Percentiles rank a stretch among this genome's conserved stretches.
These are phyloP conservation scores for Chlorencoelia australis DNA, from an alignment of 2,329 filamentous ascomycete genomes.

Conservation along the genomic window DNA sequence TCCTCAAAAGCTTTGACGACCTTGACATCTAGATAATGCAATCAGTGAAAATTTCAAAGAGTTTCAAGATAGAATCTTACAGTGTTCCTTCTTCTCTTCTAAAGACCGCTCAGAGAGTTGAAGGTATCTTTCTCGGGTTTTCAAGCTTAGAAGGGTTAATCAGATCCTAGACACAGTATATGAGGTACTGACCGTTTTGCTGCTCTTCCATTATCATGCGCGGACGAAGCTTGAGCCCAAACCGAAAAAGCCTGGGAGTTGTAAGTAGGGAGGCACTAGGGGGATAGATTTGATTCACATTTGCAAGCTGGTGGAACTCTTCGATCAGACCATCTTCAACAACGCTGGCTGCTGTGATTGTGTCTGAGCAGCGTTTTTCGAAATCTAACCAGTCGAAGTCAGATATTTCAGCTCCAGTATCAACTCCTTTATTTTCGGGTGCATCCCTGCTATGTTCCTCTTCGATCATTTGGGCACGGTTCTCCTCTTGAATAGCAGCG, in stretches of 20 bases:
- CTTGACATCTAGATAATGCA: slow-evolving; percentile 34
- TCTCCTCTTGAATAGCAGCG: neutral
- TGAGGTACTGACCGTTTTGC: slow-evolving; percentile 52
- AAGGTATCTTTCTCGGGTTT: slow-evolving; percentile 69
- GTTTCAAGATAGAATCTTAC: slow-evolving; percentile 40
- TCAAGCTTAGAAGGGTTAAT: slow-evolving; percentile 43
- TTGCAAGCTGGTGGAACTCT: slow-evolving; percentile 58
- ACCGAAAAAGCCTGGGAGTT: slow-evolving; percentile 60
- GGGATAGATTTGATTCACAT: too few species aligned
- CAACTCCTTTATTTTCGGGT: neutral
- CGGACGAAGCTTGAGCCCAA: slow-evolving; percentile 66
- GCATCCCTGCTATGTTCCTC: neutral
- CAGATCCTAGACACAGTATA: neutral
- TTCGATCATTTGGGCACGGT: neutral
- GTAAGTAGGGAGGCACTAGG: neutral
- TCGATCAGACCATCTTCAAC: slow-evolving; percentile 56
- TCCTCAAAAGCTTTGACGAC: slow-evolving; percentile 55
- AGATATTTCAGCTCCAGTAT: neutral
- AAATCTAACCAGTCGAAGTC: slow-evolving; percentile 69
- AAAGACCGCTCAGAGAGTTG: slow-evolving; percentile 62
- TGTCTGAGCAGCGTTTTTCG: slow-evolving; percentile 55
- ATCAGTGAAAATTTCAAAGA: slow-evolving; percentile 10
- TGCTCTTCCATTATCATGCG: slow-evolving; percentile 66
- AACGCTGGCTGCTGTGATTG: slow-evolving; percentile 50
- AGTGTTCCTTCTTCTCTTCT: slow-evolving; percentile 67